Evolutionary conservation across 441 rosid species (phyloP).

Genomic region (Manihot esculenta): DNA sequence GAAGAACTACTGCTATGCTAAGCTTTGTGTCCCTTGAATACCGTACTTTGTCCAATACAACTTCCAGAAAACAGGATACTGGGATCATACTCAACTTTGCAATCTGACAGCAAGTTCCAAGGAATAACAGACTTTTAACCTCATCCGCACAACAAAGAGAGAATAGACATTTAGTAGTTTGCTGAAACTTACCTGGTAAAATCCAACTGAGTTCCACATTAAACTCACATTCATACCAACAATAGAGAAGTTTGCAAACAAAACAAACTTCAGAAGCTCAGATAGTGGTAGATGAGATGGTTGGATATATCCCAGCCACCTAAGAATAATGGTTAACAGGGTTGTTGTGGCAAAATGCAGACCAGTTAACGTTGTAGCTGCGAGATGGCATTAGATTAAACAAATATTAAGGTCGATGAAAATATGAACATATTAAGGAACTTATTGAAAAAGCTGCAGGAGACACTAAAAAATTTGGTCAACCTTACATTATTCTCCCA

Average conservation of each 20-base stretch:
- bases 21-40: conserved; percentile 97
- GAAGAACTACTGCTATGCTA: conserved; percentile 80
- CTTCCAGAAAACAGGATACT: conserved; percentile 90
- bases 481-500: background rate
- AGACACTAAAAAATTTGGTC: background rate
- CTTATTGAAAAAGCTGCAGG: background rate
- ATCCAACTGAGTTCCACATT: conserved; percentile 99
- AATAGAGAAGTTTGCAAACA: conserved; percentile 92
- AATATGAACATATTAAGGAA: background rate
- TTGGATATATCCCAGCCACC: conserved; percentile 87
- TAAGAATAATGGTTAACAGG: conserved; percentile 61
- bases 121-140: background rate
- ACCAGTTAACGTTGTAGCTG: conserved; percentile 98
- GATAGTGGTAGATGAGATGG: conserved; percentile 66
- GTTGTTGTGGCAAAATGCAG: conserved; percentile 97
- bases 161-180: background rate
- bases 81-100: conserved; percentile 99
- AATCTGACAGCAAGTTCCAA: conserved; percentile 51
- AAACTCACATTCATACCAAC: conserved; percentile 99
- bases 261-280: conserved; percentile 77
- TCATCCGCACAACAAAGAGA: conserved; percentile 16
- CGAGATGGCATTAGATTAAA: conserved; percentile 27
- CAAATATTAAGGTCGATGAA: conserved; percentile 24
- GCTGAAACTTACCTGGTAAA: conserved; percentile 72
- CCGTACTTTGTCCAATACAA: conserved; percentile 82